Percentiles rank a stretch among this genome's conserved stretches.
These are phyloP conservation scores for Corrigiola litoralis DNA, from an alignment of 179 eudicot genomes.

Conservation along the genomic window DNA sequence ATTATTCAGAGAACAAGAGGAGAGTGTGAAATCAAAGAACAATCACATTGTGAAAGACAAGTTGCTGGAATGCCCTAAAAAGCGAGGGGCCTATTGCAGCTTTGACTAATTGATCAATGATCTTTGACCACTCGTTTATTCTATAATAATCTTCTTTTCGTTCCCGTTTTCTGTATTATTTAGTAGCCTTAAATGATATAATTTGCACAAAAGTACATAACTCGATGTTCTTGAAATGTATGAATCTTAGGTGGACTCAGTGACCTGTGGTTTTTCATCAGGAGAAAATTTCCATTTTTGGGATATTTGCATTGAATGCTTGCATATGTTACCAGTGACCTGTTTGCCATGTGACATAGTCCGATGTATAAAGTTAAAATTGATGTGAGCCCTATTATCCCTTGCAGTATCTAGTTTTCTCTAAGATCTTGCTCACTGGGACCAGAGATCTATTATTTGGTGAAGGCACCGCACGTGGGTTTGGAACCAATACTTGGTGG, in stretches of 20 bases:
- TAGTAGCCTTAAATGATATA: too few species aligned
- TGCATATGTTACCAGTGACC: not conserved
- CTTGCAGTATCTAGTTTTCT: slow-evolving; percentile 70
- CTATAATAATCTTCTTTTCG: too few species aligned
- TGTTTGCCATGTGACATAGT: not conserved
- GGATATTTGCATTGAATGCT: not conserved
- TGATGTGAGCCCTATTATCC: not conserved
- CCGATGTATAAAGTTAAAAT: not conserved
- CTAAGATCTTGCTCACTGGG: slow-evolving; percentile 66
- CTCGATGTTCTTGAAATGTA: not conserved
- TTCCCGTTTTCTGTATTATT: too few species aligned
- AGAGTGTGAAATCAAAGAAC: not conserved
- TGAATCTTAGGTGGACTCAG: not conserved
- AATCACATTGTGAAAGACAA: not conserved
- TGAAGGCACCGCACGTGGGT: slow-evolving; percentile 33
- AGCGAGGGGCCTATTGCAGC: not conserved
- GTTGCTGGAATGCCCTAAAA: not conserved
- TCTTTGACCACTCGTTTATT: not conserved
- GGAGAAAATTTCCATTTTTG: not conserved
- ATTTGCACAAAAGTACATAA: not conserved
- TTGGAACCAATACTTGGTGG: slow-evolving; percentile 77
- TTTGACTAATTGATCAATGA: not conserved
- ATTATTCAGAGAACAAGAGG: too few species aligned
- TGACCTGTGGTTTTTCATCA: not conserved
- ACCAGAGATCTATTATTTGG: slow-evolving; percentile 49